These are phyloP conservation scores for Metschnikowia borealis DNA, from an alignment of 805 yeast species.

Conservation along the genomic window DNA sequence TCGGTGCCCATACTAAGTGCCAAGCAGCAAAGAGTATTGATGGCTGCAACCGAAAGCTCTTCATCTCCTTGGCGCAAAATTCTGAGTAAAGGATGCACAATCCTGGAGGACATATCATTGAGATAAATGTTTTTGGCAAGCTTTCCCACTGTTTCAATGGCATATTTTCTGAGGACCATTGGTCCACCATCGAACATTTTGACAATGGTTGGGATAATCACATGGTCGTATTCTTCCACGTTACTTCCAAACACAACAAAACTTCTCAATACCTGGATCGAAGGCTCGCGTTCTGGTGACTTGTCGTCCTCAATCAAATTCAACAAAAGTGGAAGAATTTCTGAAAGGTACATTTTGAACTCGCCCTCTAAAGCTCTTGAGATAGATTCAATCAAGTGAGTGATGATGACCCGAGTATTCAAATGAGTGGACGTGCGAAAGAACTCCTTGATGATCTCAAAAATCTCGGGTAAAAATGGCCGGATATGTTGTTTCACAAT, in stretches of 20 bases:
- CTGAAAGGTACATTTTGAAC: slow-evolving; percentile 78
- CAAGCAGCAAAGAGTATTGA: slow-evolving; percentile 76
- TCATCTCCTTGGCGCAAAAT: slow-evolving; percentile 52
- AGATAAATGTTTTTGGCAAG: slow-evolving; percentile 68
- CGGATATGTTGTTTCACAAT: slow-evolving; percentile 89
- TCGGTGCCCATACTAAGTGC: slow-evolving; percentile 80
- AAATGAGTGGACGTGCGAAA: slow-evolving; percentile 46
- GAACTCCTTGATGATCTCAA: slow-evolving; percentile 69
- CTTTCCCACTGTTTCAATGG: slow-evolving; percentile 80
- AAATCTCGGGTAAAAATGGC: slow-evolving; percentile 73
- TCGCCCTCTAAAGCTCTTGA: slow-evolving; percentile 88
- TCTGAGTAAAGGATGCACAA: slow-evolving; percentile 80
- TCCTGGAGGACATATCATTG: slow-evolving; percentile 85
- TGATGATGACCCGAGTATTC: slow-evolving; percentile 70
- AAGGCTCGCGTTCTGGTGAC: slow-evolving; percentile 54
- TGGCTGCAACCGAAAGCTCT: slow-evolving; percentile 59
- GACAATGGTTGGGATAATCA: slow-evolving; percentile 83
- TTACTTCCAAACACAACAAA: slow-evolving; percentile 84
- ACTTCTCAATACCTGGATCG: slow-evolving; percentile 73
- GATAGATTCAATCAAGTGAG: slow-evolving; percentile 76
- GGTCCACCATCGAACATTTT: slow-evolving; percentile 72
- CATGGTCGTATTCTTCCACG: slow-evolving; percentile 82
- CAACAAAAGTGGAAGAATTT: slow-evolving; percentile 69
- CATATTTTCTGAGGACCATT: slow-evolving; percentile 58
- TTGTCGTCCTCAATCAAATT: slow-evolving; percentile 73